phyloP scores from a whole-genome alignment of 2,329 filamentous ascomycete genomes.

The Fusarium albidum region DNA sequence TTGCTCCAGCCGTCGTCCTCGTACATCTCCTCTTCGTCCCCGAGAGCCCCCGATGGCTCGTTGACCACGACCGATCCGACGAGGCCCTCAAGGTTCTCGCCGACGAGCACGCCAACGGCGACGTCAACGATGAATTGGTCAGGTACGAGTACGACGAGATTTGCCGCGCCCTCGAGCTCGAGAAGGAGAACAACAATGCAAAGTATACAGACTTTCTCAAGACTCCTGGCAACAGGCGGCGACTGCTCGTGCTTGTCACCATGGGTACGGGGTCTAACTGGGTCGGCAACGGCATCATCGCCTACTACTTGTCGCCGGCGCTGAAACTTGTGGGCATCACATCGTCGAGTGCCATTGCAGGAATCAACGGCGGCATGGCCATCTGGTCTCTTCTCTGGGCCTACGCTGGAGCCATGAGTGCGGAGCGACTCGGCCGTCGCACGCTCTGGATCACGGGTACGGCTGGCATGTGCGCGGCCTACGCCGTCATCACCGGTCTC shows the following conservation, averaged over 20 bases:
- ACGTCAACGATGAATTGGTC: constrained; percentile 63
- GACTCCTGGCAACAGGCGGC: constrained; percentile 70
- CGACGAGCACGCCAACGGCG: constrained; percentile 69
- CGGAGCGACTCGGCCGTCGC: constrained; percentile 19
- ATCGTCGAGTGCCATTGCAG: constrained; percentile 3
- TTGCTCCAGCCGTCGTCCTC: constrained; percentile 25
- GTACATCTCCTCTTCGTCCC: constrained; percentile 46
- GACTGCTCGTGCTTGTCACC: constrained; percentile 65
- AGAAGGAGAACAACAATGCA: constrained; percentile 58
- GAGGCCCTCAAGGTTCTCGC: constrained; percentile 61
- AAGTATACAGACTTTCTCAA: constrained; percentile 67
- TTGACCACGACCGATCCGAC: constrained; percentile 44
- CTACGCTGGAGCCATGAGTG: constrained; percentile 20
- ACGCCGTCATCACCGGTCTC: constrained; percentile 13
- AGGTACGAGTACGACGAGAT: constrained; percentile 72
- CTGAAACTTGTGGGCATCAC: constrained; percentile 38
- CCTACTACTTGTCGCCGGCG: constrained; percentile 68
- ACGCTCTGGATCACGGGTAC: constrained; percentile 25
- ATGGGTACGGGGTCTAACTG: constrained; percentile 73
- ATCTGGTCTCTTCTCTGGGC: constrained; percentile 28
- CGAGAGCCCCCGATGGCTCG: constrained; percentile 49
- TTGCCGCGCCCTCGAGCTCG: constrained; percentile 65
- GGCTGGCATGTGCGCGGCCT: constrained; percentile 16
- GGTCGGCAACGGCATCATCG: constrained; percentile 70
- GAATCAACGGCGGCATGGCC: constrained; percentile 32